Base-by-base conservation (phyloP, 306 rosid species). In the Cucurbita ficifolia region DNA sequence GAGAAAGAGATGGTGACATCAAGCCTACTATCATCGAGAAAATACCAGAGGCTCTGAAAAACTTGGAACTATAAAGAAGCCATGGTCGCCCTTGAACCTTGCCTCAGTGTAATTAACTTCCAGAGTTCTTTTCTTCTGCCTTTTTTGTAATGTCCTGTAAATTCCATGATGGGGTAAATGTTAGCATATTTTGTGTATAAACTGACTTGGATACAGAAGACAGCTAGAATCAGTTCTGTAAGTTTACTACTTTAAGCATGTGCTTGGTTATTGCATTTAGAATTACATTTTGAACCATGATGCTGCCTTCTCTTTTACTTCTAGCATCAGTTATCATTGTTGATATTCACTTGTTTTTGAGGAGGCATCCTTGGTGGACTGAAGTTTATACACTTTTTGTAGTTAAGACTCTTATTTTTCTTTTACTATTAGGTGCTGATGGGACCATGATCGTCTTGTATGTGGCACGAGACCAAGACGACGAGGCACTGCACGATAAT, bases 61-160 rank as follows among this genome's bases (percentile, higher is more conserved):
- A 83, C 63, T 79, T 65, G 42, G 78, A 64, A 54, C 76, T 84
- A 57, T 58, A 46, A 82, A 65, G 67, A 81, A 57, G 75, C 89
- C 67, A 82, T 75, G 63, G 81, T 76, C 75, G 77, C 81, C 18
- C 77, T 29, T 83, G 76, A 79, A 74, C 16, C 62, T 73, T 55
- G 62, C 62, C 76, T 73, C 76, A 9, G 19, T 54, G 68, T 74
- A 43, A 43, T 43, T 73, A 57, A 5, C 75, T 71, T 14, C 48
- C 51, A 21, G 76, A 48, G 39, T 57, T 18, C 7, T 36, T n/a
- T 40, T 21, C 21, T 18, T 40, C 18, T n/a, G 8, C n/a, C 39
- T 64, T 39, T 64, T 43, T 43, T 43, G 53, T 65, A 75, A 50
- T 73, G 78, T 12, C 14, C 61, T 64, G 76, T 64, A 76, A 78